These are phyloP conservation scores for Reticulascus tulasneorum DNA, from an alignment of 2,329 filamentous ascomycete species.

Conservation along the genomic window DNA sequence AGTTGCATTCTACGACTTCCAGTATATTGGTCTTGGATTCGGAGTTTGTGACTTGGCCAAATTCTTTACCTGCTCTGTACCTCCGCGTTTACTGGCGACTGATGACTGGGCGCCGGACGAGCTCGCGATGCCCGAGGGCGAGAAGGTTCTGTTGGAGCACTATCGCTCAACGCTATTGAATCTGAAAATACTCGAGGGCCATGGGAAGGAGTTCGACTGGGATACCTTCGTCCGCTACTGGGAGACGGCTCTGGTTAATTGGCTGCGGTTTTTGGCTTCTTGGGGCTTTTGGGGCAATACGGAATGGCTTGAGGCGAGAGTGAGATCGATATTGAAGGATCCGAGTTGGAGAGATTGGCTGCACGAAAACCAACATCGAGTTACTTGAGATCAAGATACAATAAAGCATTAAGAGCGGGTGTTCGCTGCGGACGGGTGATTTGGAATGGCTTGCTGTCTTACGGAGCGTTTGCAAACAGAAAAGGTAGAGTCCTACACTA, in stretches of 20 bases:
- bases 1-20: constrained; percentile 66
- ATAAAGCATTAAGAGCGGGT: neutral
- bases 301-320: constrained; percentile 52
- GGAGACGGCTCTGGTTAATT: constrained; percentile 65
- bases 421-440: too few relatives aligned
- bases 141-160: constrained; percentile 43
- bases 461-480: too few relatives aligned
- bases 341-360: constrained; percentile 43
- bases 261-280: constrained; percentile 58
- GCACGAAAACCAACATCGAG: constrained; percentile 12
- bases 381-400: neutral
- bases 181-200: constrained; percentile 2
- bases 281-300: constrained; percentile 62
- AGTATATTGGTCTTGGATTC: constrained; percentile 61
- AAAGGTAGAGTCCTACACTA: too few relatives aligned
- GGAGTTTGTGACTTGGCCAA: constrained; percentile 66
- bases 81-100: constrained; percentile 45
- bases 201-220: constrained; percentile 46
- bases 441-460: too few relatives aligned
- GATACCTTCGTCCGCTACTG: constrained; percentile 53
- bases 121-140: constrained; percentile 47
- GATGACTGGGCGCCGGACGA: constrained; percentile 24
- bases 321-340: constrained; percentile 44
- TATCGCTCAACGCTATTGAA: constrained; percentile 40
- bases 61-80: constrained; percentile 63